Base-by-base conservation (phyloP, 768 basidiomycete species). In the Xerocomellus chrysenteron region DNA sequence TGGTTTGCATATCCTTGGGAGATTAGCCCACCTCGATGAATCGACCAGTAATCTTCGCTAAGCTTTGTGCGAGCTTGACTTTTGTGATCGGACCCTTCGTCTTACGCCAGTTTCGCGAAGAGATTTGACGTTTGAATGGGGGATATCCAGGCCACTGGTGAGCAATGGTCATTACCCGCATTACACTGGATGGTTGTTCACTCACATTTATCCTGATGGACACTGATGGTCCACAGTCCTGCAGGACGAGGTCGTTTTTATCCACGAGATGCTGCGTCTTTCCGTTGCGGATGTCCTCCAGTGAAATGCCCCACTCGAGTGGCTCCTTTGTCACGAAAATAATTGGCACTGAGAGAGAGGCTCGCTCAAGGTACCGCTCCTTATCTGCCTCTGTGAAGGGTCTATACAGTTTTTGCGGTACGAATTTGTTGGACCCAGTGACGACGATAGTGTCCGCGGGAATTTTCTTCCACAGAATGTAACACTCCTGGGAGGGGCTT, bases 121-220 rank as follows among this genome's bases (percentile, higher is more conserved):
- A 84, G 60, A 90, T 88, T 66, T 88, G 87, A 50, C 82, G 75
- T 61, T 81, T 85, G 85, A 85, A 90, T 52, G 81, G 79, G 45
- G 81, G 72, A 67, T 90, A 89, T 11, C 88, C 87, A n/a, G 86
- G 86, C 87, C 88, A 90, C 88, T 89, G 61, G 37, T 53, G 52
- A 50, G 13, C 32, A 33, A 40, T 28, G 17, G 5, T 19, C 8
- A 9, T 55, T 32, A 61, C 10, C 26, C 19, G 11, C 28, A 8
- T 32, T 46, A 19, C 26, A 12, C 41, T 19, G 4, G 19, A 17
- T 11, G 12, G 13, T 46, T 42, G 16, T 45, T 33, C 47, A 55
- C 53, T 67, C 49, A 87, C 87, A 75, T 87, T 84, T 35, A 90
- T 76, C 42, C 88, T 81, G 59, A 89, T 83, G 4, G 86, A 88